phyloP scores from a whole-genome alignment of 208 protist genomes.

The Herpetomonas muscarum region DNA sequence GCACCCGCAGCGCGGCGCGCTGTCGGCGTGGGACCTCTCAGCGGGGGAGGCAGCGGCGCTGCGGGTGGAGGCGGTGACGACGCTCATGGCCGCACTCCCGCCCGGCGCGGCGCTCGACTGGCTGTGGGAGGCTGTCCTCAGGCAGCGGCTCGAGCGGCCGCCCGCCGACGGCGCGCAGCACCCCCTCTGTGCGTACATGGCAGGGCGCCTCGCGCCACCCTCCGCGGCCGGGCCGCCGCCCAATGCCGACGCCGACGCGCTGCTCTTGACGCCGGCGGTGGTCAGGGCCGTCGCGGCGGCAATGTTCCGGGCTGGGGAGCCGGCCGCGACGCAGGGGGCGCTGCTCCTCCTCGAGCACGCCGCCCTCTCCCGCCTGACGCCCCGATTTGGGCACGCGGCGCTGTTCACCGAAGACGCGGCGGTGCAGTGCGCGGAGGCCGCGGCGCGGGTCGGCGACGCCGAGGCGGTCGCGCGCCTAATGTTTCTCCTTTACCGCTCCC shows the following conservation, averaged over 20 bases:
- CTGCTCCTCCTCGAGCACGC: constrained; percentile 35
- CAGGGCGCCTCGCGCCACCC: constrained; percentile 3
- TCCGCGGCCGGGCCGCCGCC: neutral
- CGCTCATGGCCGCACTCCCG: constrained; percentile 20
- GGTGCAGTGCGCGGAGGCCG: constrained; percentile 55
- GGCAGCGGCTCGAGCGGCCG: neutral
- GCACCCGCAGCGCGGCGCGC: constrained; percentile 39
- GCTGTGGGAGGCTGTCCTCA: constrained; percentile 17
- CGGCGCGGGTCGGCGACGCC: constrained; percentile 42
- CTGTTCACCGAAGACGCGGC: constrained; percentile 43
- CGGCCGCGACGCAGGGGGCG: constrained; percentile 16
- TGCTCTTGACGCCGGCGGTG: constrained; percentile 22
- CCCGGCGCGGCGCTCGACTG: constrained; percentile 24
- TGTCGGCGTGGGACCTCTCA: constrained; percentile 42
- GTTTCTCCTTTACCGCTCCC: constrained; percentile 55
- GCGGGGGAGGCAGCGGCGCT: constrained; percentile 7
- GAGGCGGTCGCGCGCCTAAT: constrained; percentile 65
- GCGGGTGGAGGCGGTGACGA: constrained; percentile 21
- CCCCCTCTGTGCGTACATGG: constrained; percentile 7
- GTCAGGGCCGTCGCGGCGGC: constrained; percentile 30
- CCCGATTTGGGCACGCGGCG: neutral
- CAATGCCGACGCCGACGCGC: constrained; percentile 18
- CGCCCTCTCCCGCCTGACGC: constrained; percentile 26
- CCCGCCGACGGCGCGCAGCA: neutral
- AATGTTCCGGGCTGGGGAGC: constrained; percentile 24